Percentiles rank a stretch among this genome's conserved stretches.
Evolutionary conservation across 2,329 filamentous ascomycete genomes (phyloP).

Genomic region (Arthrobotrys entomopaga): DNA sequence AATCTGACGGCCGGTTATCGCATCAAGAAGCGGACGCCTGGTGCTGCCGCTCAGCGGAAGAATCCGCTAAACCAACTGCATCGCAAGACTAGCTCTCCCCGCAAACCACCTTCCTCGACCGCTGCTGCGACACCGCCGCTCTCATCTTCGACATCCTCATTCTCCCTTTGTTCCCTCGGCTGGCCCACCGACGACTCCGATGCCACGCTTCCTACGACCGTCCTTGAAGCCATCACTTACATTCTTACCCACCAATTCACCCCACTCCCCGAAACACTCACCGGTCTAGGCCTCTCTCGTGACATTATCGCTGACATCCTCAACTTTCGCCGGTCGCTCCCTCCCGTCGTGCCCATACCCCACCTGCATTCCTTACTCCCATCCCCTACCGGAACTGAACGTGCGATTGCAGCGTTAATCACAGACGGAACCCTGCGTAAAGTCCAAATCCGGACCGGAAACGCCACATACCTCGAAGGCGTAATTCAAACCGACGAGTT

Average conservation of each 20-base stretch:
- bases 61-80: conserved; percentile 50
- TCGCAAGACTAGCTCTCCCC: conserved; percentile 24
- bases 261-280: conserved; percentile 51
- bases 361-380: conserved; percentile 44
- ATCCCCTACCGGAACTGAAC: conserved; percentile 45
- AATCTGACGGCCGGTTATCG: conserved; percentile 32
- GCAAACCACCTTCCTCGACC: conserved; percentile 12
- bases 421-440: conserved; percentile 45
- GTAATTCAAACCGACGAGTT: conserved; percentile 47
- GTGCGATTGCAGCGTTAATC: conserved; percentile 30
- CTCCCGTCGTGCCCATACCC: conserved; percentile 39
- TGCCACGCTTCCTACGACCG: conserved; percentile 24
- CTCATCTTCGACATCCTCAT: not conserved
- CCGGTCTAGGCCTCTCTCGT: conserved; percentile 52
- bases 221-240: conserved; percentile 38
- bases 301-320: conserved; percentile 46
- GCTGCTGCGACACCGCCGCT: not conserved
- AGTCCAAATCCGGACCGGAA: conserved; percentile 29
- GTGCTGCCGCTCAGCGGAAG: conserved; percentile 23
- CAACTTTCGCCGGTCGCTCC: conserved; percentile 41
- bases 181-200: conserved; percentile 25
- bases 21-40: conserved; percentile 32
- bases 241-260: conserved; percentile 40
- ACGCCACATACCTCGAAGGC: conserved; percentile 32
- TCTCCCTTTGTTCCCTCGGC: conserved; percentile 20